Conservation (phyloP, 768 basidiomycete species). For the Rickenella mellea region DNA sequence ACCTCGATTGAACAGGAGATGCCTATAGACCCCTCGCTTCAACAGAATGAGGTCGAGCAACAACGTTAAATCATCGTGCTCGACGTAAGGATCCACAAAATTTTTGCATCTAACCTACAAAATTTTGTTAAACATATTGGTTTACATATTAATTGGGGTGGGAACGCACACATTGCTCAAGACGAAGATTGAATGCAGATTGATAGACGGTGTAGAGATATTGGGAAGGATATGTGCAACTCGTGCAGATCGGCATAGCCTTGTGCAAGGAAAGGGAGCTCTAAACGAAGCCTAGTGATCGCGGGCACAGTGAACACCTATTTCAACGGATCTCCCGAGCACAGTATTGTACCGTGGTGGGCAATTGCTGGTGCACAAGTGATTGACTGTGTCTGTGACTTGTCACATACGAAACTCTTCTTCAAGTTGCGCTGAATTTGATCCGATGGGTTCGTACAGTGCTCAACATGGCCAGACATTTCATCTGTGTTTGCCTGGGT, state of each 20-base stretch:
- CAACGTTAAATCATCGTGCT: conserved; percentile 67
- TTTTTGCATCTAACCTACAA: conserved; percentile 46
- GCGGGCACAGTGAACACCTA: too few species aligned
- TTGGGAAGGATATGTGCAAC: conserved; percentile 53
- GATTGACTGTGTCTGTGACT: too few species aligned
- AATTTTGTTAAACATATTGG: conserved; percentile 3
- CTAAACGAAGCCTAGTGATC: too few species aligned
- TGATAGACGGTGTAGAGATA: conserved; percentile 79
- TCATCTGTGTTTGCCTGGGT: too few species aligned
- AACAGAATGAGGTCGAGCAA: conserved; percentile 75
- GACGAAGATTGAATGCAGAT: conserved; percentile 64
- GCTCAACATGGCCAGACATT: too few species aligned
- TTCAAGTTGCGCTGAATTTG: too few species aligned
- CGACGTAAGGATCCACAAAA: conserved; percentile 83
- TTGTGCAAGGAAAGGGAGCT: too few species aligned
- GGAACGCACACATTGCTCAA: conserved; percentile 73
- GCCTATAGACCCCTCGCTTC: conserved; percentile 73
- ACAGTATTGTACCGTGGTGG: too few species aligned
- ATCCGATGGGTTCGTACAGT: too few species aligned
- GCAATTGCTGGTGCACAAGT: too few species aligned
- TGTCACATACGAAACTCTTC: too few species aligned
- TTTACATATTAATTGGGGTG: background rate
- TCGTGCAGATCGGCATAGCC: conserved; percentile 85
- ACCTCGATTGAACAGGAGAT: conserved; percentile 74
- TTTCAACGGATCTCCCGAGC: too few species aligned